Conservation (phyloP, 1,139 yeast genomes). For the Sugiyamaella pinicola region DNA sequence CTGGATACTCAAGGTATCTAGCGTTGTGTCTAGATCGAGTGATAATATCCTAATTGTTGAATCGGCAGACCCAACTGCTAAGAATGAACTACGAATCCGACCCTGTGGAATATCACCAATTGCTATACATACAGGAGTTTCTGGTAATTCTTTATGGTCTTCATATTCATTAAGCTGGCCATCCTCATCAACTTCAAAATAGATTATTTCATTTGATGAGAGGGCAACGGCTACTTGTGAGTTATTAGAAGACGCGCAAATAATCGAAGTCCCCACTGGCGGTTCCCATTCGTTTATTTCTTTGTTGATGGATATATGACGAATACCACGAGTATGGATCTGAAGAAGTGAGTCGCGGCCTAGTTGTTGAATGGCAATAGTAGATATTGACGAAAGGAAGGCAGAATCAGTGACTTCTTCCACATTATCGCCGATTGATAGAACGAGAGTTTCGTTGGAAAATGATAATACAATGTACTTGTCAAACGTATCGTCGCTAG, state of each 20-base stretch:
- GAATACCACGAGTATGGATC: conserved; percentile 70
- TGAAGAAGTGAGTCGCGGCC: conserved; percentile 70
- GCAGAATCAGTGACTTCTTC: conserved; percentile 75
- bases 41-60: conserved; percentile 71
- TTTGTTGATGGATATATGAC: conserved; percentile 54
- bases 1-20: conserved; percentile 67
- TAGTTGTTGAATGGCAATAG: conserved; percentile 71
- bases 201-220: conserved; percentile 73
- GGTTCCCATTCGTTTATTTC: conserved; percentile 73
- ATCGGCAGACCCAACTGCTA: conserved; percentile 74
- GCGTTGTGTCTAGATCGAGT: conserved; percentile 60
- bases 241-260: conserved; percentile 61
- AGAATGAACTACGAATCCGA: conserved; percentile 54
- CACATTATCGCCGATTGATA: conserved; percentile 70
- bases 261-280: conserved; percentile 72
- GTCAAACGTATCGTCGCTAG: conserved; percentile 53
- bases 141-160: conserved; percentile 58
- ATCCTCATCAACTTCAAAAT: conserved; percentile 73
- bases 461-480: conserved; percentile 70
- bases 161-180: conserved; percentile 74
- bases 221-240: conserved; percentile 71
- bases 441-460: conserved; percentile 66
- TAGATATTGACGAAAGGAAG: conserved; percentile 56
- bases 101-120: conserved; percentile 58
- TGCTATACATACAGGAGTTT: conserved; percentile 54